These are phyloP conservation scores for Boletus huronensis DNA, from an alignment of 768 basidiomycete genomes.

Conservation along the genomic window DNA sequence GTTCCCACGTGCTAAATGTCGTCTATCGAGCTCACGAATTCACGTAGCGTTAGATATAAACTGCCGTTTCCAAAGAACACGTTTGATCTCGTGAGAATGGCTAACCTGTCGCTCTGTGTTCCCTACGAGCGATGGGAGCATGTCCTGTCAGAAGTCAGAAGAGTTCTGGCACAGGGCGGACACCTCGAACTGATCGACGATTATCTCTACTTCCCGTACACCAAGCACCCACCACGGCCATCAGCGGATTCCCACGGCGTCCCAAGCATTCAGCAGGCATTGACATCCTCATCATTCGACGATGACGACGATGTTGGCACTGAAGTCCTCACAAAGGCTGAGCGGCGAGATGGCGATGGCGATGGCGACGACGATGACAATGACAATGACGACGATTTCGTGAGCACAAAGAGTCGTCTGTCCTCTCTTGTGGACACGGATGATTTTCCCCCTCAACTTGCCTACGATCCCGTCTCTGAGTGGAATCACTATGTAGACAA, in stretches of 20 bases:
- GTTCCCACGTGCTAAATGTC: not conserved
- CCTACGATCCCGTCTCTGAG: constrained; percentile 28
- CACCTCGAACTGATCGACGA: constrained; percentile 76
- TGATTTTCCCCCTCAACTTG: constrained; percentile 13
- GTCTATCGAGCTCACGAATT: constrained; percentile 12
- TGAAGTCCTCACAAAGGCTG: constrained; percentile 21
- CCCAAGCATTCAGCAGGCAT: not conserved
- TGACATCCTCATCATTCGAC: constrained; percentile 23
- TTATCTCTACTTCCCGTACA: constrained; percentile 60
- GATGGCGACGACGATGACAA: constrained; percentile 18
- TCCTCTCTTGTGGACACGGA: constrained; percentile 22
- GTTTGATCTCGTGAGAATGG: constrained; percentile 75
- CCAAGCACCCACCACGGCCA: constrained; percentile 27
- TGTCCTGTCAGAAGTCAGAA: constrained; percentile 56
- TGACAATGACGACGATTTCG: constrained; percentile 32
- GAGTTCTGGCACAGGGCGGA: constrained; percentile 59
- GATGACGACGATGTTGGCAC: constrained; percentile 15
- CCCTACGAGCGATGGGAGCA: constrained; percentile 58
- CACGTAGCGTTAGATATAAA: constrained; percentile 45
- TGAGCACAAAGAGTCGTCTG: constrained; percentile 31
- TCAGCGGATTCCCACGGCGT: not conserved
- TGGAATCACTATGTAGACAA: constrained; percentile 41
- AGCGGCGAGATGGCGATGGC: constrained; percentile 2
- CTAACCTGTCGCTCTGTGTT: constrained; percentile 60
- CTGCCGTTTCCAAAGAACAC: constrained; percentile 60